phyloP scores from a whole-genome alignment of 306 rosid genomes.

The Medicago truncatula region MtrunA17r5.0-ANR NC_053047.1:20475001-20475500 shows the following conservation, averaged over 20 bases:
- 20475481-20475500: not conserved
- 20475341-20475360: slow-evolving; percentile 76
- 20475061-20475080: slow-evolving; percentile 76
- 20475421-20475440: not conserved
- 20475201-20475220: slow-evolving; percentile 1
- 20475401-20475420: slow-evolving; percentile 43
- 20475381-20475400: slow-evolving; percentile 55
- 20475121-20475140: slow-evolving; percentile 64
- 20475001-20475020: slow-evolving; percentile 54
- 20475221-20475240: slow-evolving; percentile 2
- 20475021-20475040: slow-evolving; percentile 64
- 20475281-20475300: slow-evolving; percentile 60
- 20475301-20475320: slow-evolving; percentile 57
- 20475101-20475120: slow-evolving; percentile 68
- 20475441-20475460: not conserved
- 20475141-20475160: not conserved
- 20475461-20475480: slow-evolving; percentile 17
- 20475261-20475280: slow-evolving; percentile 61
- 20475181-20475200: not conserved
- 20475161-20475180: not conserved
- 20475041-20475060: slow-evolving; percentile 80
- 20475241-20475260: slow-evolving; percentile 70
- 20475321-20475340: slow-evolving; percentile 63
- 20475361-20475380: slow-evolving; percentile 67
- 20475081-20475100: slow-evolving; percentile 66